phyloP scores from a whole-genome alignment of 805 yeast genomes.

The Ogataea trehalophila region DNA sequence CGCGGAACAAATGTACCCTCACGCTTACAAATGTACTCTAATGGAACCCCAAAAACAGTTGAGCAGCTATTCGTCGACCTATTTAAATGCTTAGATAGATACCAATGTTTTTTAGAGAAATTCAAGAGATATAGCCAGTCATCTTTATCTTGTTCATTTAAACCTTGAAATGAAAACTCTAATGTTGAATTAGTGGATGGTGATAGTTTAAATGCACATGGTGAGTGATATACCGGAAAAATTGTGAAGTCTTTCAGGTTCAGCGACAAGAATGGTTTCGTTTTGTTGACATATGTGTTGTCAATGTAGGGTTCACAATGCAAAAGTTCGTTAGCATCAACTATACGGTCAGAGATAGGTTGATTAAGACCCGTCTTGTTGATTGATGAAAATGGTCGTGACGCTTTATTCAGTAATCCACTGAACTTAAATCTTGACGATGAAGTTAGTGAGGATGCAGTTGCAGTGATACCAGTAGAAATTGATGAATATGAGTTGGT shows the following conservation, averaged over 20 bases:
- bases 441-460: background rate
- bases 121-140: conserved; percentile 63
- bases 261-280: conserved; percentile 46
- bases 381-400: conserved; percentile 54
- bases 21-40: conserved; percentile 67
- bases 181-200: conserved; percentile 9
- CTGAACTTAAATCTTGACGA: conserved; percentile 23
- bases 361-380: conserved; percentile 34
- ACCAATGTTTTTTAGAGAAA: conserved; percentile 53
- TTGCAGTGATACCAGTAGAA: background rate
- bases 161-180: conserved; percentile 65
- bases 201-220: conserved; percentile 46
- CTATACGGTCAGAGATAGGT: conserved; percentile 26
- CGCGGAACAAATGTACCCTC: conserved; percentile 60
- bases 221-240: conserved; percentile 49
- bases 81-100: conserved; percentile 35
- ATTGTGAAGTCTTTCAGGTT: conserved; percentile 42
- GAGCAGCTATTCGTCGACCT: conserved; percentile 10
- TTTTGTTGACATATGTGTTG: conserved; percentile 16
- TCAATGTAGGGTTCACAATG: conserved; percentile 38
- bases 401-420: conserved; percentile 35
- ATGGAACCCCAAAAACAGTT: conserved; percentile 79
- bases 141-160: conserved; percentile 53
- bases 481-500: conserved; percentile 5
- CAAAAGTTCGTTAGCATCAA: conserved; percentile 57